Conservation (phyloP, 2,329 filamentous ascomycete species). For the Pseudogymnoascus sp. region DNA sequence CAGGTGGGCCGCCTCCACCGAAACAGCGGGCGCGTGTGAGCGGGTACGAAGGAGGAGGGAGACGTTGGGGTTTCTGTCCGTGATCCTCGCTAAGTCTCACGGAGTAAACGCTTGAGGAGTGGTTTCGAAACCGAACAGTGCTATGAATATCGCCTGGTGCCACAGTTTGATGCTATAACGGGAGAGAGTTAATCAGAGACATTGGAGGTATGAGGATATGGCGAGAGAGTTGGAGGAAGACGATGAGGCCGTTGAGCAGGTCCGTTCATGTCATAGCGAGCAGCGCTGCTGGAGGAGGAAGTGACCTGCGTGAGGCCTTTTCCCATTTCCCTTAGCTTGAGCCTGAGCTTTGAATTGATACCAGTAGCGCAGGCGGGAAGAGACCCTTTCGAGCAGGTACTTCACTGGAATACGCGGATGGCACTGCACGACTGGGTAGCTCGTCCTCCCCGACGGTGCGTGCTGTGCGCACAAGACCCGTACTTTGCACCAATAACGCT, state of each 20-base stretch:
- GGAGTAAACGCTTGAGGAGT: background rate
- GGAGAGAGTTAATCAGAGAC: background rate
- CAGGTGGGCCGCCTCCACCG: background rate
- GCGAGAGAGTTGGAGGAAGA: background rate
- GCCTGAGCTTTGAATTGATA: background rate
- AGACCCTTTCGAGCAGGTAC: background rate
- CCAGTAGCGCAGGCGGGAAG: background rate
- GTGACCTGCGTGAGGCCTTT: background rate
- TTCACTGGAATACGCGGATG: background rate
- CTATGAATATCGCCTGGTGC: background rate
- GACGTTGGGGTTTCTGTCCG: background rate
- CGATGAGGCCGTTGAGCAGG: background rate
- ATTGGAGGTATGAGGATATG: background rate
- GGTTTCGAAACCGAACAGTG: background rate
- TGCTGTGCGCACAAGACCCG: background rate
- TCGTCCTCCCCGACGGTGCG: background rate
- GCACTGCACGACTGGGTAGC: background rate
- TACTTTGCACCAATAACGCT: background rate
- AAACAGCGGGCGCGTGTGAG: conserved; percentile 2
- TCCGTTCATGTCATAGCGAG: background rate
- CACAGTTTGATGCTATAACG: background rate
- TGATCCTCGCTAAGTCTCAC: background rate
- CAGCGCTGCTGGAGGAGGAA: background rate
- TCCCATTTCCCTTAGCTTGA: background rate
- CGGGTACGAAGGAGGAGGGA: background rate